These are phyloP conservation scores for Babesia caballi DNA, from an alignment of 169 alveolate species.

Conservation along the genomic window DNA sequence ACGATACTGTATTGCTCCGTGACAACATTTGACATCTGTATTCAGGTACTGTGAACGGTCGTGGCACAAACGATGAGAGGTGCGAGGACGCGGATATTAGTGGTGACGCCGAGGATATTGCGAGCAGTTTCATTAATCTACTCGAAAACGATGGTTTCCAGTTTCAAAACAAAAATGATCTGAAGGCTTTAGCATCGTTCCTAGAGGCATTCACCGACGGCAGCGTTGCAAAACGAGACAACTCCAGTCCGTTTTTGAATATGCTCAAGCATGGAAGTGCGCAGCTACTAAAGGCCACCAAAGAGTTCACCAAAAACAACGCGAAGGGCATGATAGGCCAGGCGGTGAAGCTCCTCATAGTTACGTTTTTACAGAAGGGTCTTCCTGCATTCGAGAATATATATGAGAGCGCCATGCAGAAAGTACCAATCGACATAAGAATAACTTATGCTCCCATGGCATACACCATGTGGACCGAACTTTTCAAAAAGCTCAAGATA, in stretches of 20 bases:
- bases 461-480: constrained; percentile 38
- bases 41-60: too few relatives aligned
- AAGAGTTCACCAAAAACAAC: constrained; percentile 3
- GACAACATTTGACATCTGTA: too few relatives aligned
- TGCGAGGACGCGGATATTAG: too few relatives aligned
- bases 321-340: constrained; percentile 12
- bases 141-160: constrained; percentile 20
- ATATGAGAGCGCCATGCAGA: constrained; percentile 37
- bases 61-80: too few relatives aligned
- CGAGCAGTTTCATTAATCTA: neutral
- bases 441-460: constrained; percentile 50
- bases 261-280: constrained; percentile 17
- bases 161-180: neutral
- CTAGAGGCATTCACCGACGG: constrained; percentile 14
- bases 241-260: neutral
- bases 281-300: neutral
- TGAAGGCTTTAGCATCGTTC: neutral
- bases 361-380: constrained; percentile 28
- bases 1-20: too few relatives aligned
- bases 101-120: too few relatives aligned
- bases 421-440: constrained; percentile 33
- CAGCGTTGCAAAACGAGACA: neutral
- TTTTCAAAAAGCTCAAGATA: constrained; percentile 43
- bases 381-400: constrained; percentile 41
- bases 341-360: neutral